Evolutionary conservation across 768 basidiomycete species (phyloP), one percentile per base, ranked within the genome.

Genomic region (Coprinopsis sp.): DNA sequence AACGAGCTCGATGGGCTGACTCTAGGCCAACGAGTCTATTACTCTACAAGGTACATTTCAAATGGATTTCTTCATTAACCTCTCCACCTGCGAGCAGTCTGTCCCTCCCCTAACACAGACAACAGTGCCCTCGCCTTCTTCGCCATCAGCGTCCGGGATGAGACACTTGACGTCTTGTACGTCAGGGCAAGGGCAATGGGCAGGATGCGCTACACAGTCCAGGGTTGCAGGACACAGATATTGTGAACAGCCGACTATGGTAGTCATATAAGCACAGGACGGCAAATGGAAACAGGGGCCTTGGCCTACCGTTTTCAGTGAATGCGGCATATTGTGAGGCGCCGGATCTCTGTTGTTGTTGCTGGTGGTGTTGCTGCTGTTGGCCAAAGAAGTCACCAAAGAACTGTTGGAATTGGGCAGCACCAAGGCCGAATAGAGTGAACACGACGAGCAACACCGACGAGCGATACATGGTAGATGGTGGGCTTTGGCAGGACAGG

Each of bases 121-220:
- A 3, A 86, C 77, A 0, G 86, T 84, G 11, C 76, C 81, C 13
- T 73, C 73, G 5, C 68, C 58, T 6, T 53, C 68, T 27, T 65
- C 64, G 33, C 77, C 76, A 14, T 64, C 72, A 36, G 64, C 62
- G 55, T 90, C 87, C 4, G 86, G 85, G 34, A 91, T 71, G 13
- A 78, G 59, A 58, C 89, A 91, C 60, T 83, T 89, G 56, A 87
- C 69, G 55, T 91, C 89, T 58, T 90, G 77, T 6, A 72, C 67
- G 56, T 82, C 72, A 3, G 88, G 87, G 63, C 89, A 91, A 1
- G 89, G 87, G 55, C 89, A 91, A 33, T 87, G 77, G n/a, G 66
- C 62, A 11, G 77, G 84, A 38, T 64, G 66, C 2, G 63, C 52
- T 8, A 84, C 88, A 52, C 89, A 91, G 46, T 79, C 76, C 37